These are phyloP conservation scores for Viola pubescens DNA, from an alignment of 441 rosid genomes.

Conservation along the genomic window DNA sequence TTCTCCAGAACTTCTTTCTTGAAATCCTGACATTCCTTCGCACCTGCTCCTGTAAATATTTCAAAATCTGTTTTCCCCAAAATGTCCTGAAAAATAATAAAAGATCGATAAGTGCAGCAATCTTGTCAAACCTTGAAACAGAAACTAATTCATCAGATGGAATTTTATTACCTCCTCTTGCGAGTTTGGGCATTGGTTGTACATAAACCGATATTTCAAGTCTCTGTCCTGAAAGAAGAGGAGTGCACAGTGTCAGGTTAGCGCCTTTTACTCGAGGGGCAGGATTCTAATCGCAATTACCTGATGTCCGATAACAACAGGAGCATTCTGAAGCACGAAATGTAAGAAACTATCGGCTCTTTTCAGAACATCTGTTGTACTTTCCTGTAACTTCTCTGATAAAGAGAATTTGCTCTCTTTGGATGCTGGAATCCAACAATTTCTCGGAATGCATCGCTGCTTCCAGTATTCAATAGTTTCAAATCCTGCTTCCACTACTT, in stretches of 20 bases:
- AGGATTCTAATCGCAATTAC: conserved; percentile 20
- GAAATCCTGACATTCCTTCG: conserved; percentile 87
- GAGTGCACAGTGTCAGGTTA: not conserved
- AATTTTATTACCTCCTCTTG: conserved; percentile 61
- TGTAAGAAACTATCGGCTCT: conserved; percentile 96
- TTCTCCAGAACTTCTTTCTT: conserved; percentile 85
- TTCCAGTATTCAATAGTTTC: conserved; percentile 76
- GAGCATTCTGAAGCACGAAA: conserved; percentile 89
- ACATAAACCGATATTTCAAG: conserved; percentile 80
- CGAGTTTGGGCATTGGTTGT: conserved; percentile 76
- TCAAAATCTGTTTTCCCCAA: conserved; percentile 86
- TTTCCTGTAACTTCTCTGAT: conserved; percentile 61
- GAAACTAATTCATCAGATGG: conserved; percentile 14
- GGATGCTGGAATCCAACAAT: conserved; percentile 61
- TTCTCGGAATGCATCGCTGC: conserved; percentile 49
- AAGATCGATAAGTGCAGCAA: not conserved
- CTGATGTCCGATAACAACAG: conserved; percentile 95
- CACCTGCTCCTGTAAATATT: conserved; percentile 84
- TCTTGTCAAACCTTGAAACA: conserved; percentile 8
- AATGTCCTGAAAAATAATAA: conserved; percentile 54
- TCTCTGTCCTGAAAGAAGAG: conserved; percentile 68
- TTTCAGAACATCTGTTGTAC: conserved; percentile 56
- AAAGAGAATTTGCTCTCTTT: conserved; percentile 62
- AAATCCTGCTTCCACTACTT: conserved; percentile 54
- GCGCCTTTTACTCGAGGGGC: not conserved